Conservation (phyloP, 495 filamentous ascomycete genomes). For the Penicillium parvum region DNA sequence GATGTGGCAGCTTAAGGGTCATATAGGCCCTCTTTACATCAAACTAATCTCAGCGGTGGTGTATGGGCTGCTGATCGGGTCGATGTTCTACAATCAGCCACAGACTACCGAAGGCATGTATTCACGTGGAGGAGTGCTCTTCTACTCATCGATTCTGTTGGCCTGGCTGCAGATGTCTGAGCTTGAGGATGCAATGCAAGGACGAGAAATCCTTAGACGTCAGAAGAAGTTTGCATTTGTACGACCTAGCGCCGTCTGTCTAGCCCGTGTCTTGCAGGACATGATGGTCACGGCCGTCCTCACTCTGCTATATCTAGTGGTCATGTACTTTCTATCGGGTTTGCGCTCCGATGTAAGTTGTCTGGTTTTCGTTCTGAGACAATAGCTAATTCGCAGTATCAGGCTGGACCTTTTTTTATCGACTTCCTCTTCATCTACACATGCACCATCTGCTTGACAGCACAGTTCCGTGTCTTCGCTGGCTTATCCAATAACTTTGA, state of each 20-base stretch:
- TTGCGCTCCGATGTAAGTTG: constrained; percentile 41
- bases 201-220: constrained; percentile 68
- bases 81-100: constrained; percentile 35
- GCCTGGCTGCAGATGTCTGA: constrained; percentile 76
- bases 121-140: constrained; percentile 48
- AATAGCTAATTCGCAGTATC: neutral
- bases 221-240: constrained; percentile 78
- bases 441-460: constrained; percentile 49
- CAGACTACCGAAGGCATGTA: constrained; percentile 47
- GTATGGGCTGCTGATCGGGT: constrained; percentile 32
- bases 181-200: constrained; percentile 63
- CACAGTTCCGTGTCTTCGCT: constrained; percentile 43
- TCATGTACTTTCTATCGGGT: constrained; percentile 64
- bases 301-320: constrained; percentile 61
- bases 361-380: no score
- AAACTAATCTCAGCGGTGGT: constrained; percentile 33
- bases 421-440: constrained; percentile 52
- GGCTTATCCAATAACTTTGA: constrained; percentile 38
- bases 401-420: constrained; percentile 51
- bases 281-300: constrained; percentile 59
- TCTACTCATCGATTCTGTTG: constrained; percentile 73
- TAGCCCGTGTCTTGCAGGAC: constrained; percentile 69
- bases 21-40: constrained; percentile 30
- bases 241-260: constrained; percentile 66
- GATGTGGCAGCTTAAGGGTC: constrained; percentile 44